phyloP scores from a whole-genome alignment of 1,139 yeast species.

The Geotrichum carabidarum region DNA sequence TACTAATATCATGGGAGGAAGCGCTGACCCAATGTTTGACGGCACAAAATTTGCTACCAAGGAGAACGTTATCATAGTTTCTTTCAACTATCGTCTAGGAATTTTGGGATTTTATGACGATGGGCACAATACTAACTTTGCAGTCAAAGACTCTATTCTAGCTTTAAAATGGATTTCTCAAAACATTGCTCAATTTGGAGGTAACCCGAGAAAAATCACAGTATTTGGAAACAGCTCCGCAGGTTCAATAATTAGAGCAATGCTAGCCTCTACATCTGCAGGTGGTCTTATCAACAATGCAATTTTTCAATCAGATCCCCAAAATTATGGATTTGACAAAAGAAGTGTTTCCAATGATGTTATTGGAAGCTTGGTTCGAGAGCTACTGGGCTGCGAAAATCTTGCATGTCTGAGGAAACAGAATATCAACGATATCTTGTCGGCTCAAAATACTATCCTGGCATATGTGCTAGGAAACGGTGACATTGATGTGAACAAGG shows the following conservation, averaged over 20 bases:
- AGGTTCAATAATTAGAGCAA: slow-evolving; percentile 33
- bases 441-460: slow-evolving; percentile 21
- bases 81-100: slow-evolving; percentile 39
- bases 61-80: slow-evolving; percentile 36
- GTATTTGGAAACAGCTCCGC: slow-evolving; percentile 41
- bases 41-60: slow-evolving; percentile 33
- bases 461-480: not conserved
- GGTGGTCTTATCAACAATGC: slow-evolving; percentile 29
- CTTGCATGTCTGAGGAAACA: slow-evolving; percentile 25
- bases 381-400: slow-evolving; percentile 24
- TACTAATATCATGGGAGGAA: slow-evolving; percentile 35
- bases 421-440: slow-evolving; percentile 23
- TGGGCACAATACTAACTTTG: slow-evolving; percentile 34
- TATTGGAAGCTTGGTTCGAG: slow-evolving; percentile 20
- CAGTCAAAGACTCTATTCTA: slow-evolving; percentile 35
- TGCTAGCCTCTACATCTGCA: slow-evolving; percentile 27
- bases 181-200: slow-evolving; percentile 38
- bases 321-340: slow-evolving; percentile 27
- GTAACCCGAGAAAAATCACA: slow-evolving; percentile 36
- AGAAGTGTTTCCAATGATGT: slow-evolving; percentile 23
- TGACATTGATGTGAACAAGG: slow-evolving; percentile 23
- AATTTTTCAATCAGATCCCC: slow-evolving; percentile 36
- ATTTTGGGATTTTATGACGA: slow-evolving; percentile 36
- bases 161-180: slow-evolving; percentile 39
- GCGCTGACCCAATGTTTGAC: slow-evolving; percentile 34